Percentiles rank a stretch among this genome's conserved stretches.
Evolutionary conservation across 768 basidiomycete species (phyloP).

Genomic region (Daedaleopsis nitida): DNA sequence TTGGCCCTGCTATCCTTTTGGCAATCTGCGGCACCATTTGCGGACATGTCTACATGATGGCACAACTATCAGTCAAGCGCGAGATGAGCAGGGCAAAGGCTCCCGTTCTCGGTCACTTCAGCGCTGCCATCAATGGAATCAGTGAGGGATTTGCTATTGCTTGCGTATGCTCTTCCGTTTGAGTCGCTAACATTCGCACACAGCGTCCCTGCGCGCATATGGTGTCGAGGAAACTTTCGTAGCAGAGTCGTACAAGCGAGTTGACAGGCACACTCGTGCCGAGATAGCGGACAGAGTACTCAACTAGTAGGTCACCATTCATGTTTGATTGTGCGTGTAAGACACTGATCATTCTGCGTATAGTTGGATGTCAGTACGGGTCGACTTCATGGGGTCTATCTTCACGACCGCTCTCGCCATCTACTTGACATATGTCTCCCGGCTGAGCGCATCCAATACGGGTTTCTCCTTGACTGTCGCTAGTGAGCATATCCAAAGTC

Average conservation of each 20-base stretch:
- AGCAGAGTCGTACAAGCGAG: slow-evolving; percentile 42
- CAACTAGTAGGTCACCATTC: slow-evolving; percentile 48
- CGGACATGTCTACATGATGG: slow-evolving; percentile 57
- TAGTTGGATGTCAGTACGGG: neutral
- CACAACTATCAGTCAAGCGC: slow-evolving; percentile 58
- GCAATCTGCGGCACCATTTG: slow-evolving; percentile 42
- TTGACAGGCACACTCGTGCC: slow-evolving; percentile 48
- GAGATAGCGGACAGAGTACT: slow-evolving; percentile 49
- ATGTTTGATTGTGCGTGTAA: slow-evolving; percentile 64
- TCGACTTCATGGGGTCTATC: slow-evolving; percentile 39
- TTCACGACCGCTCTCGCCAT: slow-evolving; percentile 53
- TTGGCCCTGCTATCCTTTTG: slow-evolving; percentile 40
- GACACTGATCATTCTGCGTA: slow-evolving; percentile 41
- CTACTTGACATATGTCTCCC: slow-evolving; percentile 49
- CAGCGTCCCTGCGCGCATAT: slow-evolving; percentile 57
- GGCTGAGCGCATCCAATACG: slow-evolving; percentile 42
- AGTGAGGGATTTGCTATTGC: slow-evolving; percentile 34
- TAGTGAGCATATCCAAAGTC: slow-evolving; percentile 28
- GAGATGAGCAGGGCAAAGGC: slow-evolving; percentile 55
- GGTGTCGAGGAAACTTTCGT: slow-evolving; percentile 49
- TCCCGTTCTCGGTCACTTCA: slow-evolving; percentile 54
- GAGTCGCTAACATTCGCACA: neutral
- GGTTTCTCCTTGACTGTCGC: slow-evolving; percentile 47
- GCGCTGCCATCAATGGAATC: slow-evolving; percentile 57
- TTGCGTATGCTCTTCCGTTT: neutral